Evolutionary conservation across 169 alveolate genomes (phyloP).

Genomic region (Eimeria maxima): DNA sequence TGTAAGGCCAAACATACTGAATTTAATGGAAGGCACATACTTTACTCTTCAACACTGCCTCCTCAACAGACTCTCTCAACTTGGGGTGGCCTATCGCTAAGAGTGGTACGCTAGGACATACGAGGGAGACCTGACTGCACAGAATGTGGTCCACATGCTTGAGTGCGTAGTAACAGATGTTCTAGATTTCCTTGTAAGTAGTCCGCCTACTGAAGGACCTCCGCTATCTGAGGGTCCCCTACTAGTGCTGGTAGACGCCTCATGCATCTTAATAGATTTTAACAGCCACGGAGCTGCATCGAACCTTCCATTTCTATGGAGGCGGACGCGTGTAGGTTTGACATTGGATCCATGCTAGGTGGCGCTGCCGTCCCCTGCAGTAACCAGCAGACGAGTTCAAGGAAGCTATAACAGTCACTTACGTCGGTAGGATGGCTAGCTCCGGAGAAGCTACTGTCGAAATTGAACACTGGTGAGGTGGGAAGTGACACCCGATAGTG

Average conservation of each 20-base stretch:
- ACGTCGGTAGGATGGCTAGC: conserved; percentile 50
- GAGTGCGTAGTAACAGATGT: background rate
- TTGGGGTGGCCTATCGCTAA: background rate
- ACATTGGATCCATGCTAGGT: background rate
- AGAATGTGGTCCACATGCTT: background rate
- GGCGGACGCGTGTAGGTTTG: background rate
- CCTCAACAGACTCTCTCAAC: background rate
- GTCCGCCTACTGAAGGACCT: background rate
- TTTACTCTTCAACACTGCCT: background rate
- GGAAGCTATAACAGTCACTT: background rate
- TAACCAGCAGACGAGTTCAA: too few relatives aligned
- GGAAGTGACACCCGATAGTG: background rate
- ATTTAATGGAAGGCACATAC: background rate
- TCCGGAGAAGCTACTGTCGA: conserved; percentile 45
- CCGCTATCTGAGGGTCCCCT: background rate
- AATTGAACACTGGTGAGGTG: conserved; percentile 76
- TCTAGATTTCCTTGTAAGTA: background rate
- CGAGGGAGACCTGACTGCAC: background rate
- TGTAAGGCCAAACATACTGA: background rate
- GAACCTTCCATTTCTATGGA: background rate
- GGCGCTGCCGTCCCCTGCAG: background rate
- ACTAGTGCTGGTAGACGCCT: conserved; percentile 6
- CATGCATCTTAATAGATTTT: background rate
- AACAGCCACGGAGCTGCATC: background rate
- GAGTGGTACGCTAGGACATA: background rate